A percentile compares a stretch with the other conserved stretches of the same genome.
phyloP scores from a whole-genome alignment of 2,329 filamentous ascomycete species.

The Fusarium azukiicola region DNA sequence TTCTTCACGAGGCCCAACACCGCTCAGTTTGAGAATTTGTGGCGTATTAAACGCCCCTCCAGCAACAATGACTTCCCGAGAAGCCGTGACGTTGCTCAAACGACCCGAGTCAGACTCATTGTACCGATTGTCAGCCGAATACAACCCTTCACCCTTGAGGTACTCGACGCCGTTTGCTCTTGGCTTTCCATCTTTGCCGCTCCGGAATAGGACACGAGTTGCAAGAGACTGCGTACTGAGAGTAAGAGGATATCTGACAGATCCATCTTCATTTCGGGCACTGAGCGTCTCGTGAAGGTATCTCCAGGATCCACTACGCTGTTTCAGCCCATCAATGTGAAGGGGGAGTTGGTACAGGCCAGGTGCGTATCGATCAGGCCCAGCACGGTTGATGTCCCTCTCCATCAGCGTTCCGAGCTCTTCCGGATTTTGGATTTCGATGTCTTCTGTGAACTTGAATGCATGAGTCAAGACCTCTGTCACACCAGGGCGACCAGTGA shows the following conservation, averaged over 20 bases:
- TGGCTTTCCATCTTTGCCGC: constrained; percentile 25
- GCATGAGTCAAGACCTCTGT: constrained; percentile 30
- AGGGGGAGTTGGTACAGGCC: constrained; percentile 57
- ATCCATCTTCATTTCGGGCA: constrained; percentile 63
- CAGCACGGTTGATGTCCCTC: constrained; percentile 56
- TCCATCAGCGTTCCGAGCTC: constrained; percentile 53
- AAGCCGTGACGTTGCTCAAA: constrained; percentile 37
- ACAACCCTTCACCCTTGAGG: constrained; percentile 64
- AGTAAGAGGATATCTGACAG: constrained; percentile 70
- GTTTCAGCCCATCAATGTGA: constrained; percentile 47
- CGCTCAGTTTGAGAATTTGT: constrained; percentile 74
- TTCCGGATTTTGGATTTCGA: constrained; percentile 44
- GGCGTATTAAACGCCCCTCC: constrained; percentile 52
- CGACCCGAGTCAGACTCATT: constrained; percentile 31
- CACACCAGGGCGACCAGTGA: constrained; percentile 38
- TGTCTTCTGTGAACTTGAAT: constrained; percentile 34
- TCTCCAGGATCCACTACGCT: constrained; percentile 36
- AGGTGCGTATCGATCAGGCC: constrained; percentile 52
- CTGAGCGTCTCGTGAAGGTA: constrained; percentile 56
- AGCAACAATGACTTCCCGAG: constrained; percentile 48
- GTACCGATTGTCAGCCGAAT: constrained; percentile 62
- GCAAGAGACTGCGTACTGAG: constrained; percentile 61
- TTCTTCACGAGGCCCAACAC: constrained; percentile 66
- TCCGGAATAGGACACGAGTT: constrained; percentile 61
- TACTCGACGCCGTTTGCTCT: constrained; percentile 57